Evolutionary conservation across 306 rosid genomes (phyloP).

Genomic region (Delonix regia): DNA sequence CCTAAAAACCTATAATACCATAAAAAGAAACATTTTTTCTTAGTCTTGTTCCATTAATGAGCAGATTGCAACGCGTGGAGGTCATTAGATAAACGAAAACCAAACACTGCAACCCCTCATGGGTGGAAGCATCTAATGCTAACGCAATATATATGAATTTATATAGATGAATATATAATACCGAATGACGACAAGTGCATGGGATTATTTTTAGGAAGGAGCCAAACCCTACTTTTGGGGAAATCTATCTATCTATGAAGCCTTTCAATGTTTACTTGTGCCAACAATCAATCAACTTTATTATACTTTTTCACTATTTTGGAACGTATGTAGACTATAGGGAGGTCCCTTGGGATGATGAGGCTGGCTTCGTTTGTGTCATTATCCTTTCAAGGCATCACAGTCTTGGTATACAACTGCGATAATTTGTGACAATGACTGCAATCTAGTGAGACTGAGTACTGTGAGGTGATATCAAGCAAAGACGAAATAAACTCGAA

Average conservation of each 20-base stretch:
- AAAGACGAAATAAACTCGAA: not conserved
- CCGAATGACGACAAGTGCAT: conserved; percentile 23
- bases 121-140: not conserved
- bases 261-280: conserved; percentile 24
- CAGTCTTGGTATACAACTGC: not conserved
- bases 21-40: conserved; percentile 41
- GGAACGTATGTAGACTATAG: conserved; percentile 5
- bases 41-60: conserved; percentile 37
- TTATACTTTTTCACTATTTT: conserved; percentile 34
- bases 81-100: not conserved
- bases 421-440: conserved; percentile 31
- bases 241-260: conserved; percentile 12
- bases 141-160: not conserved
- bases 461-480: not conserved
- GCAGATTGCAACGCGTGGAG: not conserved
- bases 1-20: conserved; percentile 38
- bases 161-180: too few relatives aligned
- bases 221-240: not conserved
- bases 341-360: not conserved
- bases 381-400: not conserved
- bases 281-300: conserved; percentile 29
- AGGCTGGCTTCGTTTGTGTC: not conserved
- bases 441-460: conserved; percentile 16
- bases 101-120: not conserved
- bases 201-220: not conserved